Conservation (phyloP, 2,329 filamentous ascomycete genomes). For the Pseudogymnoascus sp. region DNA sequence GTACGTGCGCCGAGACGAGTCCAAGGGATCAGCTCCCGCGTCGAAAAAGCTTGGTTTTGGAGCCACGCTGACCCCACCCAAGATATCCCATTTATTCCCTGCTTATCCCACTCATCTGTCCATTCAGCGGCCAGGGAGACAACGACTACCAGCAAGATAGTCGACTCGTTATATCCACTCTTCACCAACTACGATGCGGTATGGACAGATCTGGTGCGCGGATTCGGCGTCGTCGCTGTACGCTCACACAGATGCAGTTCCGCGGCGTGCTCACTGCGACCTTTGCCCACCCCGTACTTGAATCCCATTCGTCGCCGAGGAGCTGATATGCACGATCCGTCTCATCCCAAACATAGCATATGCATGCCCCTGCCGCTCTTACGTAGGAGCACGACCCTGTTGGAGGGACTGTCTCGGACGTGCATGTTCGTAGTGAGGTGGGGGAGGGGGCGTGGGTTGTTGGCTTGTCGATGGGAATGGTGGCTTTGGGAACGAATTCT, state of each 20-base stretch:
- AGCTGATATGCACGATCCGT: background rate
- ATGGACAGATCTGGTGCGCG: background rate
- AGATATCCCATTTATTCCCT: background rate
- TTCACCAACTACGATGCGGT: background rate
- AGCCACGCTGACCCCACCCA: background rate
- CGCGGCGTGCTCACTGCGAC: background rate
- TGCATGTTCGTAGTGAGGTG: background rate
- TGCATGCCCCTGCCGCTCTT: background rate
- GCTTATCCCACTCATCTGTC: background rate
- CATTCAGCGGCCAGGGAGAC: background rate
- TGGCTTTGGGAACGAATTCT: background rate
- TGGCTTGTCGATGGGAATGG: background rate
- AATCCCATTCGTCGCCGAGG: background rate
- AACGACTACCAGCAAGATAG: background rate
- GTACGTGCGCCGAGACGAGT: background rate
- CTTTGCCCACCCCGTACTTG: background rate
- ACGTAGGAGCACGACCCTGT: background rate
- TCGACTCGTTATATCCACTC: background rate
- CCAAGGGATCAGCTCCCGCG: background rate
- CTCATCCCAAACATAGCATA: background rate
- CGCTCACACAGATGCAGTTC: background rate
- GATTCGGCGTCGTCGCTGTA: background rate
- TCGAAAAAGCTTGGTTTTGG: constrained; percentile 1
- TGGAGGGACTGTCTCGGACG: background rate
- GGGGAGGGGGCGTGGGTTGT: background rate